Evolutionary conservation across 2,329 filamentous ascomycete species (phyloP).

Genomic region (Macrophomina pseudophaseolina): DNA sequence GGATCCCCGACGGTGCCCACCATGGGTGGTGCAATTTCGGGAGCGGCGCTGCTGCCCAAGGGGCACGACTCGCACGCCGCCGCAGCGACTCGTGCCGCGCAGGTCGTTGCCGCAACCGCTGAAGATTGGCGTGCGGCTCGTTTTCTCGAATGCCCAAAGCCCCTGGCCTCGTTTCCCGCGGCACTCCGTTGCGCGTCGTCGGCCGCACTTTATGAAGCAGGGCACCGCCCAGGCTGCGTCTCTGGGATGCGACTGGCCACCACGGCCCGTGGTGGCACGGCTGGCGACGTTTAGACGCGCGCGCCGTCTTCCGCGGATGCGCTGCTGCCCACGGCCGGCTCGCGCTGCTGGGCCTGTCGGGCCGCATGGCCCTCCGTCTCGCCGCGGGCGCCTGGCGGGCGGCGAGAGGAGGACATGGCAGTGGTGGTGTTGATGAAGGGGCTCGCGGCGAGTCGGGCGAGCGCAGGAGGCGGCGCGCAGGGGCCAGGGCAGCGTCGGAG

Average conservation of each 20-base stretch:
- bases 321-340: not conserved
- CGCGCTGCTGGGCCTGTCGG: too few relatives aligned
- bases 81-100: not conserved
- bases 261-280: too few relatives aligned
- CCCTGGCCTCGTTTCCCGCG: not conserved
- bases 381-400: too few relatives aligned
- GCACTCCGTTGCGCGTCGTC: not conserved
- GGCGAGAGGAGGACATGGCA: not conserved
- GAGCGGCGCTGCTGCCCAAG: conserved; percentile 8
- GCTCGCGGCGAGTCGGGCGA: conserved; percentile 7
- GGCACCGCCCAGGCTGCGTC: not conserved
- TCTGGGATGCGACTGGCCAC: not conserved
- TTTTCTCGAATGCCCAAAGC: not conserved
- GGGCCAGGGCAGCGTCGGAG: not conserved
- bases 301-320: not conserved
- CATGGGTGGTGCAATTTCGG: not conserved
- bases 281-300: not conserved
- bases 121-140: conserved; percentile 16
- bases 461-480: not conserved
- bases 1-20: not conserved
- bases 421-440: not conserved
- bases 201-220: not conserved
- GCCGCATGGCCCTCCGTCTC: too few relatives aligned
- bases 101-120: not conserved
- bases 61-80: not conserved